Percentiles rank a stretch among this genome's conserved stretches.
Evolutionary conservation across 2,329 filamentous ascomycete species (phyloP).

Genomic region (Colletotrichum sp.): DNA sequence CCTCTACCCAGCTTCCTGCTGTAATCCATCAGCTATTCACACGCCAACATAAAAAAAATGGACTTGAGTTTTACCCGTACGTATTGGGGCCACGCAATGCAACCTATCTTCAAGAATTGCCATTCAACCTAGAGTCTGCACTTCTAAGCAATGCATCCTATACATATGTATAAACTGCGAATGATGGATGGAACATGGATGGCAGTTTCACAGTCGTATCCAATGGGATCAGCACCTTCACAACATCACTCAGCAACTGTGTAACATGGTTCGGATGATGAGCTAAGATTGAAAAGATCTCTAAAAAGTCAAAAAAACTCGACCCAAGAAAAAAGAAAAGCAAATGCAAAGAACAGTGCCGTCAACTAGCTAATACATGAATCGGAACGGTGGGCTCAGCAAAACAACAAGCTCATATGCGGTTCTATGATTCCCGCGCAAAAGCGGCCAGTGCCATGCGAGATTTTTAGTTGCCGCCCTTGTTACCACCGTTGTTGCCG

Average conservation of each 20-base stretch:
- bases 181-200: neutral
- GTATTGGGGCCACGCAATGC: rapidly evolving
- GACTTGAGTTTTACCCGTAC: too few species aligned
- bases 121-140: too few species aligned
- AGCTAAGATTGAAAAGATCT: neutral
- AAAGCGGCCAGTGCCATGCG: neutral
- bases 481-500: neutral
- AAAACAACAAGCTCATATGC: neutral
- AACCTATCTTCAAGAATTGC: too few species aligned
- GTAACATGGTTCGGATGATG: neutral
- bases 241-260: neutral
- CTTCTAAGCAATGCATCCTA: neutral
- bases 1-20: too few species aligned
- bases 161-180: rapidly evolving
- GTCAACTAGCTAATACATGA: neutral
- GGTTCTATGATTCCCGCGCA: neutral
- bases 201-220: rapidly evolving
- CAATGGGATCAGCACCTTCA: neutral
- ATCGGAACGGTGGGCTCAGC: neutral
- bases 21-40: too few species aligned
- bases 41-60: too few species aligned
- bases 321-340: neutral
- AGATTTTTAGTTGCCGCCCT: neutral
- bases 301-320: neutral
- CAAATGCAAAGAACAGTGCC: neutral